Base-by-base conservation (phyloP, 495 filamentous ascomycete genomes). In the Lasiosphaeria ovina region DNA sequence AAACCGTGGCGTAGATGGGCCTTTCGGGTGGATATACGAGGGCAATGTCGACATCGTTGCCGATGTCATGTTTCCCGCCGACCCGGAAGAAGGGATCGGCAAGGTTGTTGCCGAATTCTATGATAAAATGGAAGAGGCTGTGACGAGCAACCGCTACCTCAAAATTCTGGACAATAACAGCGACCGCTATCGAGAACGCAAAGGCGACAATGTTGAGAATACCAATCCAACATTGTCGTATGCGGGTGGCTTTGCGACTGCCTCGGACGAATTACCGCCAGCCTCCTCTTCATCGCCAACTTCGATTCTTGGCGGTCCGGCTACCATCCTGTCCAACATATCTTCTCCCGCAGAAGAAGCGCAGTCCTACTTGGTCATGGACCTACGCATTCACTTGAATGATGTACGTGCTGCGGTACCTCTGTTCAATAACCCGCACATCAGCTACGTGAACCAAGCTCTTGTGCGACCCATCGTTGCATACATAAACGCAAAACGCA, bases 381-480 rank as follows among this genome's bases (percentile, higher is more conserved):
- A 98, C 72, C 74, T 98, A 32, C 85, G 89, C 8, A 85, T 97
- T 54, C 87, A 96, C 70, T 84, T 98, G 51, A 97, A 96, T 72
- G 90, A 96, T 66, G 91, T 96, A 33, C 87, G 89, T 59, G 94
- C 94, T 44, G 86, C 88, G 0, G 92, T 98, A 1, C 94, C 94
- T 0, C 83, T 98, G 56, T 97, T 97, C 74, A 94, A 89, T 32
- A 83, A 81, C 57, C 77, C 71, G 3, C 89, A 97, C 72, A 80
- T 98, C 12, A 94, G 91, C 36, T 98, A 98, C 74, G 89, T 96
- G 62, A 98, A 97, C 73, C 93, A 93, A 68, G 94, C 94, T 3
- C 84, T 98, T 6, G 88, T 98, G 45, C 85, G 94, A 33, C 94
- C 94, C 14, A 98, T 98, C 57, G 94, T 98, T n/a, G 95, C 94